A percentile compares a stretch with the other conserved stretches of the same genome.
Conservation (phyloP, 257 asterid species). For the Henckelia pumila region DNA sequence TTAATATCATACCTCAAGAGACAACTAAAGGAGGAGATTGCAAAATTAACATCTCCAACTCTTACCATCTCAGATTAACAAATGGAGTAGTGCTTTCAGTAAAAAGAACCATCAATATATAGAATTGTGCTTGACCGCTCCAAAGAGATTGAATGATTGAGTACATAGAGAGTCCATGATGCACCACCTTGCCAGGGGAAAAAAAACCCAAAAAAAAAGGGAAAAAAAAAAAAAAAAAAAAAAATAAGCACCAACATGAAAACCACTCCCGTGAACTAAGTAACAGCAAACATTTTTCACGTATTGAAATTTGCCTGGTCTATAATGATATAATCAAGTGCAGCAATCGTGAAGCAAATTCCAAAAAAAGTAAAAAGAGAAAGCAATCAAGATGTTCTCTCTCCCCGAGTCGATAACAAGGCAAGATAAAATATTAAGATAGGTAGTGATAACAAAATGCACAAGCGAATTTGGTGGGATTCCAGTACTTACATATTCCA, state of each 20-base stretch:
- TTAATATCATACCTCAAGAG: conserved; percentile 7
- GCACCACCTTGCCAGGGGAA: no score
- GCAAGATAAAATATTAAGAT: not conserved
- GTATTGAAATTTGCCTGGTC: not conserved
- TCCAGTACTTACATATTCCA: conserved; percentile 74
- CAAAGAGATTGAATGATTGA: conserved; percentile 65
- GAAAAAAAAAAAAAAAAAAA: conserved; percentile 31
- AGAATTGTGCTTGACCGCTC: conserved; percentile 84
- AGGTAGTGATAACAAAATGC: not conserved
- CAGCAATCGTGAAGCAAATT: conserved; percentile 12
- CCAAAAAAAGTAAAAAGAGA: not conserved
- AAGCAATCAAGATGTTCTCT: not conserved
- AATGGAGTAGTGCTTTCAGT: conserved; percentile 93
- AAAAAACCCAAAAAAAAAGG: conserved; percentile 30
- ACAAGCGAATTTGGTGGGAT: conserved; percentile 16
- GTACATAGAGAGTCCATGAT: conserved; percentile 83
- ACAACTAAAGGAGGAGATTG: conserved; percentile 8
- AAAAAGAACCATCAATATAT: conserved; percentile 82
- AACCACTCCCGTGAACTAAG: conserved; percentile 1
- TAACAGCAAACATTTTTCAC: conserved; percentile 1
- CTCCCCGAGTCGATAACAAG: not conserved
- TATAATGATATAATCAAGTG: not conserved
- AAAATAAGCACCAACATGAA: conserved; percentile 2
- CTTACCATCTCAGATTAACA: conserved; percentile 90
- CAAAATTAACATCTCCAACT: conserved; percentile 15